These are phyloP conservation scores for Wickerhamiella kurtzmanii DNA, from an alignment of 805 yeast genomes.

Conservation along the genomic window DNA sequence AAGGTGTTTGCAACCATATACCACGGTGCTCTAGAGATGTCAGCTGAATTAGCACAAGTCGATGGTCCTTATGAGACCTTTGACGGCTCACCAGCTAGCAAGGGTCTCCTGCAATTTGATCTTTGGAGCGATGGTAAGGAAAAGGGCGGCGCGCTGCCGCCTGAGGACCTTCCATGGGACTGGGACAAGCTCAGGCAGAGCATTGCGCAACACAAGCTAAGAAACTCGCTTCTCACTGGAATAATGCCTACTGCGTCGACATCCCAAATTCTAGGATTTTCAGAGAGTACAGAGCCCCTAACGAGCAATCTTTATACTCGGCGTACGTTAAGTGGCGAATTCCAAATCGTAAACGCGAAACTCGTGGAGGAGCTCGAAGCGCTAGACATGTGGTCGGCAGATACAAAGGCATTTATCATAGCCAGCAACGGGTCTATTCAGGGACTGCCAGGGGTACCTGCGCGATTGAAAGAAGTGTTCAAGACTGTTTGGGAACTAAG, in stretches of 20 bases:
- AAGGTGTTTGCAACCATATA: conserved; percentile 89
- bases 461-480: conserved; percentile 51
- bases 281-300: conserved; percentile 87
- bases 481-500: conserved; percentile 92
- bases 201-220: conserved; percentile 47
- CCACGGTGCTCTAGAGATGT: conserved; percentile 78
- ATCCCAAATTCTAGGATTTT: conserved; percentile 82
- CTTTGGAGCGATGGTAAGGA: conserved; percentile 67
- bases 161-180: conserved; percentile 37
- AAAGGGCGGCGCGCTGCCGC: conserved; percentile 20
- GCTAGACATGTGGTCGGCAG: conserved; percentile 64
- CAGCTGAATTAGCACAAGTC: conserved; percentile 57
- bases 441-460: conserved; percentile 54
- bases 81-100: conserved; percentile 72
- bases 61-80: conserved; percentile 61
- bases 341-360: conserved; percentile 76
- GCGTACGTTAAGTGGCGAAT: conserved; percentile 82
- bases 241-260: conserved; percentile 98
- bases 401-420: conserved; percentile 59
- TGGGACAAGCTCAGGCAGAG: conserved; percentile 57
- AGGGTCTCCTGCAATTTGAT: conserved; percentile 73
- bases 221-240: conserved; percentile 78
- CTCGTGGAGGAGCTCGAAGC: conserved; percentile 63
- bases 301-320: conserved; percentile 82
- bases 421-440: conserved; percentile 76